Evolutionary conservation across 2,329 filamentous ascomycete genomes (phyloP), one percentile per base, ranked within the genome.

Genomic region (Domatiomyces globalis): DNA sequence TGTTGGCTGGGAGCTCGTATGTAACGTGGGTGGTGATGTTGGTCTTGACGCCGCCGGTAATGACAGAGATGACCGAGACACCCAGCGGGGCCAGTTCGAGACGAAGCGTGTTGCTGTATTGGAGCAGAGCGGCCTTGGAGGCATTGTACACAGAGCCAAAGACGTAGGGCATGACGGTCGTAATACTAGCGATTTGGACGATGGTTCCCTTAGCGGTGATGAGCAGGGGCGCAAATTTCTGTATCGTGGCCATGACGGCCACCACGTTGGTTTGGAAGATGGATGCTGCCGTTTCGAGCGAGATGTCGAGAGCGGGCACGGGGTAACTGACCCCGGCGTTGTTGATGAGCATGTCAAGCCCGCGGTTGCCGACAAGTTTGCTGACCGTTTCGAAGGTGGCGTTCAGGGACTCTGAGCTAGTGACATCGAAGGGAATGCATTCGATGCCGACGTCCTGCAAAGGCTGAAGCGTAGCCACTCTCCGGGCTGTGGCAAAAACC

Each of bases 41-140:
- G 43, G 72, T 75, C 61, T 75, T 73, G 29, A 82, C 78, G 8
- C 79, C 78, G 8, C 79, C 79, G 1, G 79, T 81, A 5, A 81
- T 68, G 27, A 76, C 67, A 2, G 75, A 73, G 51, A 71, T 73
- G 36, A 79, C 72, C 42, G 71, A 68, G 54, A 76, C 71, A 10
- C 71, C 73, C 45, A 58, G 70, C 10, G 61, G 61, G 4, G 57
- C 58, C 4, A 58, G 42, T 42, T 59, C 56, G 17, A 81, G 72
- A 10, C 79, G 71, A 46, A 81, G 62, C 0, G 76, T 78, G 53
- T 81, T 72, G 51, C 72, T 74, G 62, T 77, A 81, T 1, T 71
- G 68, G 60, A 80, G 77, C 36, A 81, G 60, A 0, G 79, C 78
- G 0, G 76, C 78, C 62, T 81, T 81, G 39, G 73, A 74, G 6